Percentiles rank a stretch among this genome's conserved stretches.
Evolutionary conservation across 768 basidiomycete genomes (phyloP).

Genomic region (Dioszegia hungarica): DNA sequence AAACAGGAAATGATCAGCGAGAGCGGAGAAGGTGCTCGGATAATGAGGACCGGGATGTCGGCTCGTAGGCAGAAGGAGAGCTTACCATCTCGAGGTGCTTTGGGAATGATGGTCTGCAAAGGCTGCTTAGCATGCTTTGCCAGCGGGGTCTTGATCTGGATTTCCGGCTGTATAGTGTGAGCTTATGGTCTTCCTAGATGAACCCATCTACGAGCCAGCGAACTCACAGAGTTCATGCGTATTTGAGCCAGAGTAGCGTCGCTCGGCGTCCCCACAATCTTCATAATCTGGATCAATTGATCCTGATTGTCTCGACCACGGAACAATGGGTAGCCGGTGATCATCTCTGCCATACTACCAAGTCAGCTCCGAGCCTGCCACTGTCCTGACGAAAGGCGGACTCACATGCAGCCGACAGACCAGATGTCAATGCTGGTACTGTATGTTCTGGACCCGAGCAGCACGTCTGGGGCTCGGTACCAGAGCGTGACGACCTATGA

Average conservation of each 20-base stretch:
- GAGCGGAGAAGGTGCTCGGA: no score
- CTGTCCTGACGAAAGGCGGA: not conserved
- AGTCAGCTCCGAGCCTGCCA: not conserved
- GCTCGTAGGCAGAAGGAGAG: not conserved
- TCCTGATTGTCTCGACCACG: constrained; percentile 95
- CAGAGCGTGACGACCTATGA: constrained; percentile 85
- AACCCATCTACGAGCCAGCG: not conserved
- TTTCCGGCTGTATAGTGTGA: constrained; percentile 37
- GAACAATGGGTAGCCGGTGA: constrained; percentile 92
- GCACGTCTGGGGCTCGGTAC: constrained; percentile 97
- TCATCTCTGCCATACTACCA: constrained; percentile 88
- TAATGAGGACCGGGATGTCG: not conserved
- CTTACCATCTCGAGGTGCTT: constrained; percentile 44
- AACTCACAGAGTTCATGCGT: constrained; percentile 74
- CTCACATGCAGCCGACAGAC: constrained; percentile 90
- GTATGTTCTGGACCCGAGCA: constrained; percentile 93
- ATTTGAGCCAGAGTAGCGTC: constrained; percentile 84
- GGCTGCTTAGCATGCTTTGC: constrained; percentile 46
- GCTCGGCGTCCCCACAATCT: constrained; percentile 90
- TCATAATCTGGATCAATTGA: constrained; percentile 95
- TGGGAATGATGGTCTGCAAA: constrained; percentile 43
- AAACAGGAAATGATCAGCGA: no score
- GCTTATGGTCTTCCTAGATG: not conserved
- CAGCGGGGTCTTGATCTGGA: constrained; percentile 35
- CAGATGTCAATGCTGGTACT: constrained; percentile 98